phyloP scores from a whole-genome alignment of 169 alveolate genomes.

The Babesia gibsoni region DNA sequence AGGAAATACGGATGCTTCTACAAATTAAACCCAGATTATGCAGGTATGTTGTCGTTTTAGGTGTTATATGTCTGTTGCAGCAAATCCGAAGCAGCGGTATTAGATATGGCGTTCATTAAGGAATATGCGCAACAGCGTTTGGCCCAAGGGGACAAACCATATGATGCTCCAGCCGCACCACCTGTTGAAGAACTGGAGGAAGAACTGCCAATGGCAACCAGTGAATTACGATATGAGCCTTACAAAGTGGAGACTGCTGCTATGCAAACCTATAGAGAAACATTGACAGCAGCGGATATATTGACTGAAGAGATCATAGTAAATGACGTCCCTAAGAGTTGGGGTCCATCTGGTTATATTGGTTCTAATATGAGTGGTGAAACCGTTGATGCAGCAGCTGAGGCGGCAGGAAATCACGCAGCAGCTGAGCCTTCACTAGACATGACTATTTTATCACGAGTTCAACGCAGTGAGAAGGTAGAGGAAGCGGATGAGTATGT shows the following conservation, averaged over 20 bases:
- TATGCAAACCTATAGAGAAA: conserved; percentile 12
- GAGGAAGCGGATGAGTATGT: conserved; percentile 10
- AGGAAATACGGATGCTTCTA: conserved; percentile 35
- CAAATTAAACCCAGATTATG: neutral
- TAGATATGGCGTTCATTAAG: neutral
- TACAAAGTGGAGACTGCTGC: neutral
- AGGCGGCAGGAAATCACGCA: neutral
- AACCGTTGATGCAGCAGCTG: neutral
- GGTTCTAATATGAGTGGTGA: neutral
- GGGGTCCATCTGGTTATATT: conserved; percentile 36
- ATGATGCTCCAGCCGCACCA: neutral
- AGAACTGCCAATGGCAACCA: neutral
- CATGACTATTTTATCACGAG: conserved; percentile 17
- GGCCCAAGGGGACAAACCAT: neutral
- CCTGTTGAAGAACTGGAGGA: neutral
- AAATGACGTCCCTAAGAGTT: conserved; percentile 22
- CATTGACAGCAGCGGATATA: conserved; percentile 7
- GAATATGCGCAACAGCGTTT: neutral
- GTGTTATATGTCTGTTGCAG: no score
- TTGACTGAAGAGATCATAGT: conserved; percentile 11
- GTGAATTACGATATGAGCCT: conserved; percentile 27
- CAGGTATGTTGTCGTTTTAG: no score
- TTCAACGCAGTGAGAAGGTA: conserved; percentile 2
- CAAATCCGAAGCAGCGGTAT: no score
- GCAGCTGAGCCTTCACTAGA: conserved; percentile 7